Base-by-base conservation (phyloP, 306 rosid genomes). In the Prosopis cineraria region DNA sequence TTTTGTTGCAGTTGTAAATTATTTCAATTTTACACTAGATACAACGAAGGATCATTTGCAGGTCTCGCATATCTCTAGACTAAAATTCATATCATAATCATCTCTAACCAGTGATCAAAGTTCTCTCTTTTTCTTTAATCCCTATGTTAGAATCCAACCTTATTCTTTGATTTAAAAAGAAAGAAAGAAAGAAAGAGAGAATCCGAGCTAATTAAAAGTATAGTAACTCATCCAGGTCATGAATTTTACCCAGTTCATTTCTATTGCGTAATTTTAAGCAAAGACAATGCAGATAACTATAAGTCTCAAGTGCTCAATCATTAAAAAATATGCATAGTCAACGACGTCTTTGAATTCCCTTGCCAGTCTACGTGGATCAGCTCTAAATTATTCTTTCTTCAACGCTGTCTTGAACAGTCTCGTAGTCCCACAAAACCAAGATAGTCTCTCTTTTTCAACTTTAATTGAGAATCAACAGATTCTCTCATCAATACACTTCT, bases 401-500 rank as follows among this genome's bases (percentile, higher is more conserved):
- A 78, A 69, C 37, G 66, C 44, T 52, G 70, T 20, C 34, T 13
- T 22, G 37, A 9, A 40, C 3, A 55, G 27, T 67, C 50, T 55
- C 65, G 64, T 34, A 16, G 27, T 43, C 75, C 65, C 67, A 40
- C 39, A 55, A 59, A 52, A 10, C 53, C 74, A 27, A 27, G 7
- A 48, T 17, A 12, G 22, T 33, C 41, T 60, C 41, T 39, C 33
- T 41, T 41, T 44, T 71, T 73, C 82, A 36, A 64, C 74, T 53
- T 40, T 33, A 37, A 29, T 8, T 5, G 7, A 80, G 74, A 25
- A 50, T n/a, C 73, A 33, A 44, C 41, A 59, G 71, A 8, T 43
- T 31, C 72, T 60, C 30, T 69, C 63, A 39, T 20, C 43, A 48
- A 30, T 45, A 19, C 58, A 50, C 67, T 66, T 16, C 1, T 30